Base-by-base conservation (phyloP, 768 basidiomycete genomes). In the Cyathus striatus region DNA sequence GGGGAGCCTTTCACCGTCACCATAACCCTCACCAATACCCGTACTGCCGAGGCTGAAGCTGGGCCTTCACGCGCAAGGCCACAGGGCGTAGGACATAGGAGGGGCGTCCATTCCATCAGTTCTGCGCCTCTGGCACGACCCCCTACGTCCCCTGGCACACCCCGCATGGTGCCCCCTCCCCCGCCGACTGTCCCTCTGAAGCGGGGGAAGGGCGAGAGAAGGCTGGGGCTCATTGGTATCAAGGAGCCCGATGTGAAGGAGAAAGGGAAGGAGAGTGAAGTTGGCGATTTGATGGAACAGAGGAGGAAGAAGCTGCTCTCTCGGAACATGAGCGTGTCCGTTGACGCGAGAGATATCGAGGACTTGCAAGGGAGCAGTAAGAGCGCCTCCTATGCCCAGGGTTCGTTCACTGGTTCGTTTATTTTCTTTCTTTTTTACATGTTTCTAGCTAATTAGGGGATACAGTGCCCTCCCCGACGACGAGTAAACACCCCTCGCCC, bases 1-100 rank as follows among this genome's bases (percentile, higher is more conserved):
- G 94, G 94, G 44, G 94, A 97, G 62, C 69, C 77, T 0, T 90
- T 95, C 63, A 71, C 81, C 2, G 90, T 89, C 10, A 85, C 81
- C 3, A 81, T 97, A 50, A 86, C 87, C 0, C 91, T 96, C 62
- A 84, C 86, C 39, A 96, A 95, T 59, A 83, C 81, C 3, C 79
- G 79, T 21, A 71, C 81, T 0, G 72, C 79, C 4, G 68, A 69
- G 18, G n/a, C n/a, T n/a, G n/a, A n/a, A n/a, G 54, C 63, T 21
- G 65, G 62, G 10, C 66, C 63, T 34, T 59, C 62, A 16, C 57
- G 50, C 47, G 52, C 59, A 3, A 52, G 50, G 26, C 52, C 64
- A 9, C 58, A 60, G 48, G 52, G n/a, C n/a, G n/a, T n/a, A n/a
- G n/a, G 71, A 0, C 86, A 91, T 57, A 83, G 74, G 57, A 79